Percentiles rank a stretch among this genome's conserved stretches.
phyloP scores from a whole-genome alignment of 352 stramenopile species.

The Phytophthora hybrid region DNA sequence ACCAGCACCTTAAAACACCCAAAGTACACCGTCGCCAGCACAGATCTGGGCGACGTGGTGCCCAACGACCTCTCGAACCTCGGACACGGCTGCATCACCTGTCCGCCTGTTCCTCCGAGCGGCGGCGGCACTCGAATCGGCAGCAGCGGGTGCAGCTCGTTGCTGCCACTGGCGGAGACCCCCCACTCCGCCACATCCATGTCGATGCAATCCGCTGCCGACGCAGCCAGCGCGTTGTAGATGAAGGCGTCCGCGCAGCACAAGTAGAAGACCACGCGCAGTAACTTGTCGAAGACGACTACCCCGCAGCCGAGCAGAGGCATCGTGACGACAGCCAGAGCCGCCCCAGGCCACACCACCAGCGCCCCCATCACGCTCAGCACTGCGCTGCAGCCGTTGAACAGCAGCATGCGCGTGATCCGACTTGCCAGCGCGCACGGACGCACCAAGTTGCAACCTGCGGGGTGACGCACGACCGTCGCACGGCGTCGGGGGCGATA shows the following conservation, averaged over 20 bases:
- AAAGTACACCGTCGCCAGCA: constrained; percentile 61
- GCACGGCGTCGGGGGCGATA: constrained; percentile 18
- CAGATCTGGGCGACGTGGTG: constrained; percentile 41
- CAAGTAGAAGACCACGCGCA: constrained; percentile 51
- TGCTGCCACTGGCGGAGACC: not conserved
- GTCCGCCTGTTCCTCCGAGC: not conserved
- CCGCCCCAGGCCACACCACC: constrained; percentile 29
- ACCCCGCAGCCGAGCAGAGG: constrained; percentile 68
- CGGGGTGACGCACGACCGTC: constrained; percentile 15
- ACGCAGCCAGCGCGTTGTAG: constrained; percentile 59
- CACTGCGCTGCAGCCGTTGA: constrained; percentile 35
- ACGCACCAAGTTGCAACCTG: constrained; percentile 35
- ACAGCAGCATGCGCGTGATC: constrained; percentile 41
- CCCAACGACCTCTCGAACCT: constrained; percentile 54
- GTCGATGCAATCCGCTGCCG: constrained; percentile 26
- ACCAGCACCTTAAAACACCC: constrained; percentile 55
- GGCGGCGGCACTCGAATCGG: constrained; percentile 39
- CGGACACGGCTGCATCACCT: constrained; percentile 35
- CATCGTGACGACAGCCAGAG: constrained; percentile 46
- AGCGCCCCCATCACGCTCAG: constrained; percentile 30
- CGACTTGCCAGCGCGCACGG: constrained; percentile 33
- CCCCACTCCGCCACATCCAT: constrained; percentile 28
- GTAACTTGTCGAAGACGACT: constrained; percentile 53
- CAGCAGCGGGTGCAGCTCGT: constrained; percentile 46
- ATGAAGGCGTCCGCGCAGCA: constrained; percentile 52